Evolutionary conservation across 352 stramenopile species (phyloP), one percentile per base, ranked within the genome.

Genomic region (Phytophthora chlamydospora): DNA sequence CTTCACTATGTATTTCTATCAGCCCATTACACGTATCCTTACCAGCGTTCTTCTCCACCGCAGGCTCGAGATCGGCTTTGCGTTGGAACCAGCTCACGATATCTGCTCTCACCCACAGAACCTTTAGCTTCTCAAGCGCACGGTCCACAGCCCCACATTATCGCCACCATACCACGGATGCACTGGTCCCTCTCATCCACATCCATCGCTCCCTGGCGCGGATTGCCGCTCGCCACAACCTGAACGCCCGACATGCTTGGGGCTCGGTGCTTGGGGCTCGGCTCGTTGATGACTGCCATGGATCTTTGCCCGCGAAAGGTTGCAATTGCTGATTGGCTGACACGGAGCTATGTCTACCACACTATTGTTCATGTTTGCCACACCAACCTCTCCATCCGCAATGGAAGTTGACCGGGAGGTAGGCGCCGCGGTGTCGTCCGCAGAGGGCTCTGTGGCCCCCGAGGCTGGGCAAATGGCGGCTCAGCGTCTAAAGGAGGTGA

Each of bases 81-180:
- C 82, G 82, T 64, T 90, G 65, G 60, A 95, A 93, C 85, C 85
- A 95, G 70, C 77, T 92, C 66, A 92, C 72, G 49, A 95, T 88
- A 32, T 95, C 85, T 91, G 24, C 44, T 42, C 1, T 6, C 21
- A 4, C 12, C 5, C 19, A 38, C 24, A 29, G 0, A 29, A 29
- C 24, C 24, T 29, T 29, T 29, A 29, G 24, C 24, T 29, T 29
- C 24, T 29, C 24, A 29, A 29, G 24, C 24, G 24, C 24, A 29
- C 24, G 24, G 24, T 3, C 24, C 3, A 29, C 24, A 29, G 24
- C 24, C 24, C 4, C 24, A 3, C 4, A 29, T 6, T 13, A 3
- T 12, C 9, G 14, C n/a, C 11, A 10, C 21, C 62, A 24, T 43
- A 90, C 85, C 86, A 34, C 85, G 82, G 42, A 93, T 91, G 53